Base-by-base conservation (phyloP, 176 grass and related monocot species). In the Dactylis glomerata region DNA sequence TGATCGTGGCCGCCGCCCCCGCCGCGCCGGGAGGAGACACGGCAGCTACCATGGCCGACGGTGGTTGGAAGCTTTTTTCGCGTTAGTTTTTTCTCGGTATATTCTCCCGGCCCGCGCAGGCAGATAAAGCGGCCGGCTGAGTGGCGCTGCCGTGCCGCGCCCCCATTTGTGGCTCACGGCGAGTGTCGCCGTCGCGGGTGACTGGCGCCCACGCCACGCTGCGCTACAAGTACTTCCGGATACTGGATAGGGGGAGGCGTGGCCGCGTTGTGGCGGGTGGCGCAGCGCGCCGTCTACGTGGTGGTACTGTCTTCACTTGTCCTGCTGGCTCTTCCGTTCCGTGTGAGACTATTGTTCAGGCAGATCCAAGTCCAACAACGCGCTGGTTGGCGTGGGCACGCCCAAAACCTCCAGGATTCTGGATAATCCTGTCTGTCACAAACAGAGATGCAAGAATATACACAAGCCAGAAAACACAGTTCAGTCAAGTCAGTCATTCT, bases 81-180 rank as follows among this genome's bases (percentile, higher is more conserved):
- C 17, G 37, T 20, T 44, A 8, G 10, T 28, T 6, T 77, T 57
- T 36, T 16, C 37, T 3, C 13, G 23, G 76, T 42, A 31, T 44
- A 62, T 62, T 42, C 76, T 57, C 75, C 76, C n/a, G 52, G n/a
- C 9, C 56, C 9, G 38, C 38, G 83, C 41, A 36, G 88, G 88
- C 52, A 36, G 88, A 89, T 89, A 89, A 89, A 89, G 83, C 87
- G 30, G 86, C 52, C 12, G n/a, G 5, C 76, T 75, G 87, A 89
- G 87, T 89, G 87, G 87, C 77, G 77, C 88, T 85, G 62, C 88
- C 83, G 78, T 38, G 59, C 50, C 10, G 77, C 50, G 49, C 83
- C 20, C 20, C 62, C 72, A 70, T 45, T 15, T 89, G 88, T 86
- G 88, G 88, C 88, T 89, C 72, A 20, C 4, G 37, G 28, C 38